phyloP scores from a whole-genome alignment of 2,329 filamentous ascomycete genomes.

The Fusarium dimerum region DNA sequence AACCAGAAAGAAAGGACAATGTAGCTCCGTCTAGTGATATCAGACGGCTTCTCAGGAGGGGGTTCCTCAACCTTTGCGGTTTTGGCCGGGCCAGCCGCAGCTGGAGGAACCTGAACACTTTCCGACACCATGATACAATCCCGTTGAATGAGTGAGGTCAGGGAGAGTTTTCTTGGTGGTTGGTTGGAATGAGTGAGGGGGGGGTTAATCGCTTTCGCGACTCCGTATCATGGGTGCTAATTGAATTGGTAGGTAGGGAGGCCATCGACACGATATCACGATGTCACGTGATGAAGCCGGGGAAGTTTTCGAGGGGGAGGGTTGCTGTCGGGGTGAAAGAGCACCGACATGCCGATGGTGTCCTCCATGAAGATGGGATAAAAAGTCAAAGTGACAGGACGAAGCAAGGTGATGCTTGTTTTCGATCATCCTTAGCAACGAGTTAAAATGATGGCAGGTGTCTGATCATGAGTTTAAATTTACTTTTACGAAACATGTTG shows the following conservation, averaged over 20 bases:
- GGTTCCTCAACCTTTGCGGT: slow-evolving; percentile 43
- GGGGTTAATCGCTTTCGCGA: slow-evolving; percentile 5
- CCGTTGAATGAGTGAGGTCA: not conserved
- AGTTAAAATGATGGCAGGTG: too few relatives aligned
- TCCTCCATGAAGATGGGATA: too few relatives aligned
- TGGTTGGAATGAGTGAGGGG: slow-evolving; percentile 6
- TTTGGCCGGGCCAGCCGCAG: slow-evolving; percentile 10
- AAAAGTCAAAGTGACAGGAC: too few relatives aligned
- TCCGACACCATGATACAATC: slow-evolving; percentile 26
- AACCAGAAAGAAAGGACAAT: slow-evolving; percentile 91
- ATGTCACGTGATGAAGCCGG: slow-evolving; percentile 24
- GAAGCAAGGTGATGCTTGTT: too few relatives aligned
- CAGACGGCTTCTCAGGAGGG: slow-evolving; percentile 75
- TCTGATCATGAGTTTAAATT: too few relatives aligned
- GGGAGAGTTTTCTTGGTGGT: not conserved
- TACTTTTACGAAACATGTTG: too few relatives aligned
- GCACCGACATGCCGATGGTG: slow-evolving; percentile 19
- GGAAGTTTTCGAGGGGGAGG: slow-evolving; percentile 3
- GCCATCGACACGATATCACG: slow-evolving; percentile 29
- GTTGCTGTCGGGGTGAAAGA: not conserved
- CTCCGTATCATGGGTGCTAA: slow-evolving; percentile 15
- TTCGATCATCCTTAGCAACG: too few relatives aligned
- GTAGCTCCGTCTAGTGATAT: slow-evolving; percentile 67
- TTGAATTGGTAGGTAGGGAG: slow-evolving; percentile 5
- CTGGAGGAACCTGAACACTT: slow-evolving; percentile 19